A percentile compares a stretch with the other conserved stretches of the same genome.
These are phyloP conservation scores for Mortierella claussenii DNA, from an alignment of 192 early-diverging fungal genomes.

Conservation along the genomic window DNA sequence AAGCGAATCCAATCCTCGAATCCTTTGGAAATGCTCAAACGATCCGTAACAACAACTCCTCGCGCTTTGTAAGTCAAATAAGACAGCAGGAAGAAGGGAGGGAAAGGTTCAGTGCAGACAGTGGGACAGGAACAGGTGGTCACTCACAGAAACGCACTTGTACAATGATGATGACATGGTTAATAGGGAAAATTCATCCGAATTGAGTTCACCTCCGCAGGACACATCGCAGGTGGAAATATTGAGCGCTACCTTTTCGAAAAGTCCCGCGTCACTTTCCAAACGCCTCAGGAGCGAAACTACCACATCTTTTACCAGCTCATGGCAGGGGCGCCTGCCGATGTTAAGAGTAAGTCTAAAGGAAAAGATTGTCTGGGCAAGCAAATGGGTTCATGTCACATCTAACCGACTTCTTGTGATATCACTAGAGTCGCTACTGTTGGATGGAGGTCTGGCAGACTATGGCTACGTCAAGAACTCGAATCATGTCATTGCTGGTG, in stretches of 20 bases:
- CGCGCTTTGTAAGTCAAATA: slow-evolving; percentile 82
- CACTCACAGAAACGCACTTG: no score
- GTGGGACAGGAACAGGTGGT: background rate
- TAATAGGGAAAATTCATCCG: slow-evolving; percentile 94
- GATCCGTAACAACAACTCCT: slow-evolving; percentile 98
- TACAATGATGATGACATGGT: background rate
- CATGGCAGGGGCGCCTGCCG: slow-evolving; percentile 83
- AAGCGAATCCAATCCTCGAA: slow-evolving; percentile 98
- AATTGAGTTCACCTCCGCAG: slow-evolving; percentile 89
- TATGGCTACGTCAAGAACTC: slow-evolving; percentile 88
- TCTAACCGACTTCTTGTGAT: slow-evolving; percentile 7
- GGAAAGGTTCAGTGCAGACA: background rate
- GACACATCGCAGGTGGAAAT: slow-evolving; percentile 90
- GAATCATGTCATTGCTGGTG: slow-evolving; percentile 90
- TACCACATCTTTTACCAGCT: slow-evolving; percentile 99
- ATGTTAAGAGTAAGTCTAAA: slow-evolving; percentile 69
- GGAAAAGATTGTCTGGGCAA: background rate
- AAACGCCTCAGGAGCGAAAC: slow-evolving; percentile 91
- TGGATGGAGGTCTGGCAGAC: slow-evolving; percentile 79
- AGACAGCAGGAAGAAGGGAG: background rate
- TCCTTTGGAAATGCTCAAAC: slow-evolving; percentile 99
- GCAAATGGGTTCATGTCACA: no score
- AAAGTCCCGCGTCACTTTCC: slow-evolving; percentile 95
- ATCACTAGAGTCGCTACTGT: slow-evolving; percentile 70
- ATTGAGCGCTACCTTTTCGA: slow-evolving; percentile 98